phyloP scores from a whole-genome alignment of 2,329 filamentous ascomycete genomes.

The Colletotrichum horii region DNA sequence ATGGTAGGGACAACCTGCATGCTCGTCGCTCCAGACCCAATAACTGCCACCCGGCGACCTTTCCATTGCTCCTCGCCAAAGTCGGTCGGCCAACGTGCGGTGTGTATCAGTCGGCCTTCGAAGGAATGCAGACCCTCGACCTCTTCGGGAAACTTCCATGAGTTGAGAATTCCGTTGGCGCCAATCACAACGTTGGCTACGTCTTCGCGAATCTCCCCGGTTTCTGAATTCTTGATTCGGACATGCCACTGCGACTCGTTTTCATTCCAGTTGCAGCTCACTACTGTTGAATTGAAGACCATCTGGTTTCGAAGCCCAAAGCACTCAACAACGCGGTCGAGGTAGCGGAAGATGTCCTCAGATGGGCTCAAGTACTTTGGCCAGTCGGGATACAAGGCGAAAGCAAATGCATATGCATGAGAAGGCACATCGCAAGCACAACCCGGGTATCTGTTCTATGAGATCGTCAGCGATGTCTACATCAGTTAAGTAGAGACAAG shows the following conservation, averaged over 20 bases:
- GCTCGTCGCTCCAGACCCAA: background rate
- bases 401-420: background rate
- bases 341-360: background rate
- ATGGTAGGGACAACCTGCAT: background rate
- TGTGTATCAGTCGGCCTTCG: background rate
- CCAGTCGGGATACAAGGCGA: background rate
- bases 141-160: background rate
- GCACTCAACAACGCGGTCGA: background rate
- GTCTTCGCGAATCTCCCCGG: background rate
- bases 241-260: background rate
- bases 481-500: rapidly evolving
- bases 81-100: background rate
- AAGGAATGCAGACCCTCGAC: background rate
- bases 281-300: background rate
- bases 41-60: background rate
- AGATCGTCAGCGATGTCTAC: background rate
- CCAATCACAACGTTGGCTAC: background rate
- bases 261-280: background rate
- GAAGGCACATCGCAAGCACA: background rate
- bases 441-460: background rate
- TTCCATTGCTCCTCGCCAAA: background rate
- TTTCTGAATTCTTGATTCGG: background rate
- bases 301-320: background rate
- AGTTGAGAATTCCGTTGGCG: background rate
- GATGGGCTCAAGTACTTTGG: background rate